Evolutionary conservation across 164 flowering plant species (phyloP).

Genomic region (Vitis rotundifolia): DNA sequence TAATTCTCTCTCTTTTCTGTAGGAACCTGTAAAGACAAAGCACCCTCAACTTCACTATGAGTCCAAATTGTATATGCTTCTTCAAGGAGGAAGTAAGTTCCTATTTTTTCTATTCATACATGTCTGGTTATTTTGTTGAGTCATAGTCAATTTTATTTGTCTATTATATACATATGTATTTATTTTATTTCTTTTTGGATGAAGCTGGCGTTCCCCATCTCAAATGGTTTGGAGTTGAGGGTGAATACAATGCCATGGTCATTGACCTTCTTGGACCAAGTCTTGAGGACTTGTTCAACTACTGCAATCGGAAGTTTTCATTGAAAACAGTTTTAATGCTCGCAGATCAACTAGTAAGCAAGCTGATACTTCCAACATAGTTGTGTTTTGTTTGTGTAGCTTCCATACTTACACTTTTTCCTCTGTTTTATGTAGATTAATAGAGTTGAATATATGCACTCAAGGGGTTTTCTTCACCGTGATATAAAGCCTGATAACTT

Average conservation of each 20-base stretch:
- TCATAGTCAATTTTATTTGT: not conserved
- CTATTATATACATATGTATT: not conserved
- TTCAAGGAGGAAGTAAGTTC: conserved; percentile 55
- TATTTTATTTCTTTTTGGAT: not conserved
- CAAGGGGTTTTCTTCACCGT: conserved; percentile 74
- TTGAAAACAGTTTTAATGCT: conserved; percentile 74
- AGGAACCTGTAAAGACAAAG: conserved; percentile 48
- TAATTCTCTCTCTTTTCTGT: not conserved
- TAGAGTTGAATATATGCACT: conserved; percentile 76
- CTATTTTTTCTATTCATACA: not conserved
- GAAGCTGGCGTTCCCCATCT: conserved; percentile 65
- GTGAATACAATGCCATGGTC: conserved; percentile 64
- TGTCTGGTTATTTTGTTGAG: not conserved
- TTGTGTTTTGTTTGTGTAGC: not conserved
- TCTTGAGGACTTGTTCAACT: conserved; percentile 66
- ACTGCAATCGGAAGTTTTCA: conserved; percentile 58
- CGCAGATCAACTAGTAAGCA: conserved; percentile 69
- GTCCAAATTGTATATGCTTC: conserved; percentile 47
- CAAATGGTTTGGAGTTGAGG: conserved; percentile 73
- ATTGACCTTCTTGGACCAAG: conserved; percentile 81
- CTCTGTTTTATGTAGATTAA: conserved; percentile 36
- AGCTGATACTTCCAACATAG: not conserved
- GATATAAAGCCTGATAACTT: conserved; percentile 83
- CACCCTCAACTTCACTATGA: conserved; percentile 56
- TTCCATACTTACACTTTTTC: not conserved